phyloP scores from a whole-genome alignment of 106 monocot species.

The Apostasia shenzhenica region DNA sequence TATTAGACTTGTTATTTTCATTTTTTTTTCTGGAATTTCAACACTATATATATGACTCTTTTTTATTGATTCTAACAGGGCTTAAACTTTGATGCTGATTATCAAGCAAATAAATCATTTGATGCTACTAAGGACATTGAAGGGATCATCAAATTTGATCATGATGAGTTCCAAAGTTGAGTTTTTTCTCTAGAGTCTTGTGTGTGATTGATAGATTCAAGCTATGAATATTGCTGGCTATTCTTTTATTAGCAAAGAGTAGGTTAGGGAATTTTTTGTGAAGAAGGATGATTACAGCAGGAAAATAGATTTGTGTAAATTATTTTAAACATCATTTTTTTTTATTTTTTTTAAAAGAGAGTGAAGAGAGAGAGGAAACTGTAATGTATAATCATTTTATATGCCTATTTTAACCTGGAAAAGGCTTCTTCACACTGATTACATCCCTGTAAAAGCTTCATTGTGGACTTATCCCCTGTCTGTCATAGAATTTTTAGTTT shows the following conservation, averaged over 20 bases:
- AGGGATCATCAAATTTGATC: too few relatives aligned
- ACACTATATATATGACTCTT: background rate
- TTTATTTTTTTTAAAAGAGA: constrained; percentile 3
- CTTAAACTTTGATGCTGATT: background rate
- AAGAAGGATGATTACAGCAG: constrained; percentile 5
- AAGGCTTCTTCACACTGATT: background rate
- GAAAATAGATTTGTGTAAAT: background rate
- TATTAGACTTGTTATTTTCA: too few relatives aligned
- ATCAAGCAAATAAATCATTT: constrained; percentile 2
- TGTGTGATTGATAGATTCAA: too few relatives aligned
- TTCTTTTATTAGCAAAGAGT: constrained; percentile 2
- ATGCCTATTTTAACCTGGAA: background rate
- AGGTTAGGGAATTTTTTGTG: background rate
- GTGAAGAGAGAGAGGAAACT: background rate
- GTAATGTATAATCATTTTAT: background rate
- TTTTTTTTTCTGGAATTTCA: too few relatives aligned
- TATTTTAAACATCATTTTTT: background rate
- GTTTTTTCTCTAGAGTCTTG: too few relatives aligned
- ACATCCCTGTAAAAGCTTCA: constrained; percentile 7
- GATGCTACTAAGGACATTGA: background rate
- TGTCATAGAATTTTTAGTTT: too few relatives aligned
- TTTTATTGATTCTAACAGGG: background rate
- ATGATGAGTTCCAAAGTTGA: too few relatives aligned
- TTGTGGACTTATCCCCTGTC: background rate
- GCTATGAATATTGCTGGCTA: background rate